Base-by-base conservation (phyloP, 2,329 filamentous ascomycete species). In the Epichloe gansuensis region DNA sequence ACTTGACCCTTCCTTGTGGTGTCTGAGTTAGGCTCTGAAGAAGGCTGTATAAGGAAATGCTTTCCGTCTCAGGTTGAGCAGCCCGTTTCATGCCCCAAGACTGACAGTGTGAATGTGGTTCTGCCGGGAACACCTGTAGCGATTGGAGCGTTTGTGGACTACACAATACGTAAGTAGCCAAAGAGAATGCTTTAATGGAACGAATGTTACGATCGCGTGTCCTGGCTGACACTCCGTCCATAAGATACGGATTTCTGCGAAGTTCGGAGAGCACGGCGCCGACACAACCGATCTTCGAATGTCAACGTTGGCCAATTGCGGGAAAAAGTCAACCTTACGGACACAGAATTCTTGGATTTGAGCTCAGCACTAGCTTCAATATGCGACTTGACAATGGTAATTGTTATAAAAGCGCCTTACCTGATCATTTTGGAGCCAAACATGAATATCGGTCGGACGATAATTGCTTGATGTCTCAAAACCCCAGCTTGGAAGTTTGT, bases 201-300 rank as follows among this genome's bases (percentile, higher is more conserved):
- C 25, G 45, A 12, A 50, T 21, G 7, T 31, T 34, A 23, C 25
- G 13, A 50, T 27, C 13, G n/a, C 9, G 35, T 23, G 25, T 4
- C 38, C 25, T 25, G n/a, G 15, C 11, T 39, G 25, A 21, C 25
- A 12, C 9, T 12, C 9, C 12, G 25, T 42, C 6, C 12, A 17
- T 5, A 4, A 80, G 75, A 3, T 78, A 74, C 40, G 81, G 60
- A 36, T 63, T 61, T 50, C 87, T 81, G 59, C 88, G 81, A 25
- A 96, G 67, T 57, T 94, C 87, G 5, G 78, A 77, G n/a, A 97
- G 69, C 2, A 97, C 70, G 27, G 90, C 90, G n/a, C 90, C 89
- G 27, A 85, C 86, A 67, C 93, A 97, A 3, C 88, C 87, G 47
- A 95, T 73, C 71, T 82, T 51, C 15, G n/a, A 38, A 25, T 7